Evolutionary conservation across 441 rosid species (phyloP).

Genomic region (Syzygium malaccense): DNA sequence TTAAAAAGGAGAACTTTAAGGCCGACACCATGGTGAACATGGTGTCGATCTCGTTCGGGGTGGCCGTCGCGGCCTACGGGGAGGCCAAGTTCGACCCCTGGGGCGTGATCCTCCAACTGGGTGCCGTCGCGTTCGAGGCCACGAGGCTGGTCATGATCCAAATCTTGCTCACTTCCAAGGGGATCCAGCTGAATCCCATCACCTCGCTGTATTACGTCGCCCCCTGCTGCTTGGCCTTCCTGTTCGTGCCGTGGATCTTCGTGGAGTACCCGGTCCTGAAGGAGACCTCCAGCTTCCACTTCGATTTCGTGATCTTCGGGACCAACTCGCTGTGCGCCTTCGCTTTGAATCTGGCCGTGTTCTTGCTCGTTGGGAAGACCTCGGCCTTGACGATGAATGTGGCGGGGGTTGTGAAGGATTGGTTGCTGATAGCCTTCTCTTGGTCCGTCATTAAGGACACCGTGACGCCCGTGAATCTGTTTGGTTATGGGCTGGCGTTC

Average conservation of each 20-base stretch:
- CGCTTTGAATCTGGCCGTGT: constrained; percentile 89
- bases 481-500: constrained; percentile 15
- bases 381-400: constrained; percentile 97
- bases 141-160: constrained; percentile 89
- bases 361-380: constrained; percentile 90
- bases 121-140: constrained; percentile 91
- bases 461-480: constrained; percentile 70
- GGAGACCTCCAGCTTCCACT: constrained; percentile 75
- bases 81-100: constrained; percentile 84
- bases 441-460: constrained; percentile 97
- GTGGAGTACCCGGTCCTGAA: constrained; percentile 64
- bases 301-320: constrained; percentile 77
- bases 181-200: constrained; percentile 75
- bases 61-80: constrained; percentile 85
- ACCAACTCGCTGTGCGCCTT: constrained; percentile 89
- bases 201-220: constrained; percentile 88
- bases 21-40: constrained; percentile 78
- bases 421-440: constrained; percentile 91
- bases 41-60: constrained; percentile 91
- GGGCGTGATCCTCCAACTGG: constrained; percentile 84
- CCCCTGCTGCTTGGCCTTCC: constrained; percentile 80
- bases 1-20: constrained; percentile 63
- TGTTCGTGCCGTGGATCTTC: constrained; percentile 82
- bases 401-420: constrained; percentile 96
- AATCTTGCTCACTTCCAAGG: constrained; percentile 86